phyloP scores from a whole-genome alignment of 2,329 filamentous ascomycete genomes.

The Fusarium verrucosum region DNA sequence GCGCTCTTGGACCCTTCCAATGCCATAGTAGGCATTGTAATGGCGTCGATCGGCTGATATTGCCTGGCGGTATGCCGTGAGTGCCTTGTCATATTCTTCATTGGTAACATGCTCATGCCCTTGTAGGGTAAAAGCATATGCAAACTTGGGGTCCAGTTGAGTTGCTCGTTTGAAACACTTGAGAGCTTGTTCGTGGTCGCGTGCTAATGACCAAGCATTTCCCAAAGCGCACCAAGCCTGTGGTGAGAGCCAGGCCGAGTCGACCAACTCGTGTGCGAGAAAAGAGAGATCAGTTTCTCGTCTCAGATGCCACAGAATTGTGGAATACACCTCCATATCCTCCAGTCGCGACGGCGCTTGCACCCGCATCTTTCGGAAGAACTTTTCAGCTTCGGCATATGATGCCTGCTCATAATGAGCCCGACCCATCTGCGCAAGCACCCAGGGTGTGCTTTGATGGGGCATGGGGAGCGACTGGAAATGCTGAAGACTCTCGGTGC shows the following conservation, averaged over 20 bases:
- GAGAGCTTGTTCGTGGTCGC: slow-evolving; percentile 93
- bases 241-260: slow-evolving; percentile 86
- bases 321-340: slow-evolving; percentile 98
- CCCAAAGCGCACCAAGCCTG: slow-evolving; percentile 96
- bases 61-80: slow-evolving; percentile 85
- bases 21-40: slow-evolving; percentile 98
- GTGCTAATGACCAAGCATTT: slow-evolving; percentile 91
- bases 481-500: slow-evolving; percentile 77
- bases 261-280: slow-evolving; percentile 88
- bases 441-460: slow-evolving; percentile 93
- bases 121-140: slow-evolving; percentile 94
- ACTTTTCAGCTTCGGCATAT: slow-evolving; percentile 87
- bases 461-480: slow-evolving; percentile 75
- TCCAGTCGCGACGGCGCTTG: slow-evolving; percentile 84
- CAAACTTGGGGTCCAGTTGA: slow-evolving; percentile 87
- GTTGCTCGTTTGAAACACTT: slow-evolving; percentile 95
- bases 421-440: slow-evolving; percentile 87
- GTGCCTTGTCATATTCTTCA: slow-evolving; percentile 96
- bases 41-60: slow-evolving; percentile 88
- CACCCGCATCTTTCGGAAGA: slow-evolving; percentile 80
- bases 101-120: slow-evolving; percentile 96
- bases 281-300: slow-evolving; percentile 91
- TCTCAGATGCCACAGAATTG: slow-evolving; percentile 98
- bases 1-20: slow-evolving; percentile 84
- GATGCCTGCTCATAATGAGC: slow-evolving; percentile 90